Percentiles rank a stretch among this genome's conserved stretches.
Evolutionary conservation across 371 early-diverging fungal genomes (phyloP).

Genomic region (Mortierella sp.): DNA sequence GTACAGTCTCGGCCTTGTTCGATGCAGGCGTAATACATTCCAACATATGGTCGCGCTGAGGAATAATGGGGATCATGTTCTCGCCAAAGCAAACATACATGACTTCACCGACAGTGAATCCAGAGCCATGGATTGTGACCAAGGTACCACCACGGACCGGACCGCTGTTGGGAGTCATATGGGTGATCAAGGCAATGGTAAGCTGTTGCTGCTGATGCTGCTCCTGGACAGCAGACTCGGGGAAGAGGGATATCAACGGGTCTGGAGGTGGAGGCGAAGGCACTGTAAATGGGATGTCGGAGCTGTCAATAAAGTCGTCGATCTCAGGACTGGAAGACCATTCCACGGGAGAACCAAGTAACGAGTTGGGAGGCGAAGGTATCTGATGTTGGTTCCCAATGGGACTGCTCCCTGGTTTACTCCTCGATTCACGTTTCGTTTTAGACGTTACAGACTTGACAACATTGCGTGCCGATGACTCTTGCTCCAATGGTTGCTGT

Average conservation of each 20-base stretch:
- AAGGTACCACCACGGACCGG: conserved; percentile 45
- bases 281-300: conserved; percentile 40
- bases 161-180: conserved; percentile 51
- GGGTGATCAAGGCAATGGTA: conserved; percentile 28
- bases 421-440: conserved; percentile 33
- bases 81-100: conserved; percentile 51
- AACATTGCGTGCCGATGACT: conserved; percentile 17
- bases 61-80: conserved; percentile 38
- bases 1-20: conserved; percentile 41
- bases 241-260: conserved; percentile 48
- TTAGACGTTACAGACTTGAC: conserved; percentile 41
- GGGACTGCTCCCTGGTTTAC: conserved; percentile 30
- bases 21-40: conserved; percentile 49
- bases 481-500: conserved; percentile 7
- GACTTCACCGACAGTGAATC: conserved; percentile 43
- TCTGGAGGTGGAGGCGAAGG: conserved; percentile 53
- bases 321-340: conserved; percentile 41
- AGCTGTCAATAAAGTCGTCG: conserved; percentile 47
- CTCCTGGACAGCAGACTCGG: conserved; percentile 30
- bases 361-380: conserved; percentile 46
- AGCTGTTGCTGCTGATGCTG: conserved; percentile 27
- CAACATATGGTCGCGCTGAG: conserved; percentile 54
- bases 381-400: conserved; percentile 35
- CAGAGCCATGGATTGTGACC: conserved; percentile 49
- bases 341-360: conserved; percentile 35